Conservation (phyloP, 2,329 filamentous ascomycete species). For the Akanthomyces uredinophilus region DNA sequence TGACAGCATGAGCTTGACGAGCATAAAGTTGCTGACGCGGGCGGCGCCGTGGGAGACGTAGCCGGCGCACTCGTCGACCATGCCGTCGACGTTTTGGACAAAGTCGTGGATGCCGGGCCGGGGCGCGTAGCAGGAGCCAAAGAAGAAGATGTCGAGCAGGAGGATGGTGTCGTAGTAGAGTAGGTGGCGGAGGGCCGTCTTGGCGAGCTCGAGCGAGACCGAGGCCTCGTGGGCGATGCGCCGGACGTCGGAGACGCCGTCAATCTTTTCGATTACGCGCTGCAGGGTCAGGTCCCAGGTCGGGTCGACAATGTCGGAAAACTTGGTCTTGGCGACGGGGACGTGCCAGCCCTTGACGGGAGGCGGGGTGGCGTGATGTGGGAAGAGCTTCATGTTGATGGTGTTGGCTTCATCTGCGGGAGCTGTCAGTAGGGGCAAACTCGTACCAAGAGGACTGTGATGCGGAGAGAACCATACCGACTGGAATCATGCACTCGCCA, state of each 20-base stretch:
- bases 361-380: constrained; percentile 70
- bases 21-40: constrained; percentile 52
- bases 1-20: constrained; percentile 81
- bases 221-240: constrained; percentile 81
- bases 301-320: constrained; percentile 57
- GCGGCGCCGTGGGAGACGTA: constrained; percentile 62
- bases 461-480: constrained; percentile 53
- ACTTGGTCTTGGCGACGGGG: constrained; percentile 68
- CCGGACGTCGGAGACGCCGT: constrained; percentile 84
- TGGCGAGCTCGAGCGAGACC: constrained; percentile 79
- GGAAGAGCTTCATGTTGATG: constrained; percentile 94
- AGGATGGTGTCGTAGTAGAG: constrained; percentile 90
- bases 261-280: constrained; percentile 77
- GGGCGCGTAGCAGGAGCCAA: constrained; percentile 82
- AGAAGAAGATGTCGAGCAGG: constrained; percentile 92
- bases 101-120: constrained; percentile 75
- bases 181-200: constrained; percentile 80
- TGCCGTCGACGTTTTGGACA: constrained; percentile 62
- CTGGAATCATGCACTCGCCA: constrained; percentile 96
- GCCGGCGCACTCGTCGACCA: constrained; percentile 81
- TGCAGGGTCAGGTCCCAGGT: constrained; percentile 73
- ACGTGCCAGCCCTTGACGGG: constrained; percentile 85
- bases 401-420: constrained; percentile 79
- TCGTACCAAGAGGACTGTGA: background rate
- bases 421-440: background rate